These are phyloP conservation scores for Penicillium sp. DNA, from an alignment of 2,329 filamentous ascomycete genomes.

Conservation along the genomic window DNA sequence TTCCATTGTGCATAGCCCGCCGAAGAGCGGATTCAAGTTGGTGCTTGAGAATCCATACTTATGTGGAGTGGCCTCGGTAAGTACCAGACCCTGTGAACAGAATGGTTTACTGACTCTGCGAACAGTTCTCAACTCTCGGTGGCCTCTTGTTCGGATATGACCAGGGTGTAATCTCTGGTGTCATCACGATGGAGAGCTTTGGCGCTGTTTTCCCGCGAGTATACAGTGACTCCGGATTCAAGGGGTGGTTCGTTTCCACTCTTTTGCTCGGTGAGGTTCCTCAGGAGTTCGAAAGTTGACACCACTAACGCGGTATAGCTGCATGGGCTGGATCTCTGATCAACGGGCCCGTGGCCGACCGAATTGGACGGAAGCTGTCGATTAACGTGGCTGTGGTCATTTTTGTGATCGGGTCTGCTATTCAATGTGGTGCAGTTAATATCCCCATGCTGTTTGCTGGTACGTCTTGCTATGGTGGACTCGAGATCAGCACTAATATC, in stretches of 20 bases:
- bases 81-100: background rate
- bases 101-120: background rate
- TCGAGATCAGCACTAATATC: background rate
- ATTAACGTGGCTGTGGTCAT: constrained; percentile 52
- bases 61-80: constrained; percentile 46
- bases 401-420: constrained; percentile 52
- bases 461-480: constrained; percentile 27
- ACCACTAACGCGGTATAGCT: constrained; percentile 26
- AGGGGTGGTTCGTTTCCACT: constrained; percentile 55
- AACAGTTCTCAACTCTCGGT: constrained; percentile 43
- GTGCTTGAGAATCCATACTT: constrained; percentile 45
- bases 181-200: constrained; percentile 50
- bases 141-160: constrained; percentile 52
- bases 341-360: constrained; percentile 51
- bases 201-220: constrained; percentile 41
- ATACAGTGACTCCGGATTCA: constrained; percentile 47
- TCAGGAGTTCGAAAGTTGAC: background rate
- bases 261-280: constrained; percentile 42
- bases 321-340: constrained; percentile 52
- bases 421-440: constrained; percentile 46
- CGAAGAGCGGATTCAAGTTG: constrained; percentile 26
- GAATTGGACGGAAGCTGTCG: constrained; percentile 51
- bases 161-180: constrained; percentile 51
- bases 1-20: constrained; percentile 10
- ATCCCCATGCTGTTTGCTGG: constrained; percentile 46